phyloP scores from a whole-genome alignment of 768 basidiomycete species.

The Lactarius tabidus region DNA sequence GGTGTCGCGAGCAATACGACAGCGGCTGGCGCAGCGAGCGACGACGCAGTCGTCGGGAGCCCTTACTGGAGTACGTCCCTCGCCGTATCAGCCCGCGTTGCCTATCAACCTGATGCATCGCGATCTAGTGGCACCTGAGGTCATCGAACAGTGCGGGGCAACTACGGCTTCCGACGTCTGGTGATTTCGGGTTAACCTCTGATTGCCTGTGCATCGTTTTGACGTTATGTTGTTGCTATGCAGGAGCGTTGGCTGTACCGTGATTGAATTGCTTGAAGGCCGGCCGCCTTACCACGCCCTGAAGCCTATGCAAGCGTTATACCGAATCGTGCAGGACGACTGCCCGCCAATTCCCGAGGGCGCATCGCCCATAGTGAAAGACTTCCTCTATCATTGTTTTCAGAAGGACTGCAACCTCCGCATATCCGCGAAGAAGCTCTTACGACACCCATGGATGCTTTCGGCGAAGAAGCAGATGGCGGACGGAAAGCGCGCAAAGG shows the following conservation, averaged over 20 bases:
- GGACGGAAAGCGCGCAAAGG: conserved; percentile 34
- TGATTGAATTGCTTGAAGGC: conserved; percentile 88
- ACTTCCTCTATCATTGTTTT: conserved; percentile 96
- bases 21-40: conserved; percentile 66
- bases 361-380: conserved; percentile 90
- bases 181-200: conserved; percentile 37
- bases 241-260: conserved; percentile 92
- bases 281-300: conserved; percentile 95
- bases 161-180: conserved; percentile 98
- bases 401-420: conserved; percentile 97
- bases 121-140: conserved; percentile 88
- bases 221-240: conserved; percentile 7
- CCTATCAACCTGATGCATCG: not conserved
- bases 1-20: conserved; percentile 81
- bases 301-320: conserved; percentile 97
- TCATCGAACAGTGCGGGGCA: conserved; percentile 96
- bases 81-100: not conserved
- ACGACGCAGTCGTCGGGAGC: conserved; percentile 93
- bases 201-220: not conserved
- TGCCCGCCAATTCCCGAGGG: conserved; percentile 95
- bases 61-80: conserved; percentile 86
- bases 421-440: conserved; percentile 87
- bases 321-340: conserved; percentile 98
- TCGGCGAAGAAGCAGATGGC: conserved; percentile 73
- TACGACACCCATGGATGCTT: conserved; percentile 95